A percentile compares a stretch with the other conserved stretches of the same genome.
Conservation (phyloP, 495 filamentous ascomycete species). For the Podospora comata region DNA sequence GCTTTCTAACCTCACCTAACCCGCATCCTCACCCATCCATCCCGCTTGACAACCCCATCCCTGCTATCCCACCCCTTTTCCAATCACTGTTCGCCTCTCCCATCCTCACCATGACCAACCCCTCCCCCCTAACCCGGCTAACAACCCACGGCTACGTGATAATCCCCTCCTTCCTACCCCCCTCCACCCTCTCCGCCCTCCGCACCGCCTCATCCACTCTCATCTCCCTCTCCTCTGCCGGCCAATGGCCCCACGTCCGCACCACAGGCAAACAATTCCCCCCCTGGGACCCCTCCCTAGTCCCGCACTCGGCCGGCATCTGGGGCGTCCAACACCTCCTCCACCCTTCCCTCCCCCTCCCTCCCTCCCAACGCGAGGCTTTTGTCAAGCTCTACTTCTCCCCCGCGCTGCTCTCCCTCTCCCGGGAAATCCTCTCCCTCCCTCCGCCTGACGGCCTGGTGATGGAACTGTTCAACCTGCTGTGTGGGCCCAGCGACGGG, state of each 20-base stretch:
- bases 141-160: conserved; percentile 36
- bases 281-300: conserved; percentile 58
- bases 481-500: conserved; percentile 55
- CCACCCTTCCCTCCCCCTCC: conserved; percentile 56
- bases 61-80: not conserved
- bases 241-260: conserved; percentile 73
- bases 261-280: conserved; percentile 85
- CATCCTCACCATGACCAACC: not conserved
- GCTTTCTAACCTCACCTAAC: not conserved
- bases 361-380: conserved; percentile 39
- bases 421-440: conserved; percentile 4
- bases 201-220: conserved; percentile 52
- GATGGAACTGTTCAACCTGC: conserved; percentile 78
- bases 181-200: conserved; percentile 40
- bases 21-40: not conserved
- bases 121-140: conserved; percentile 25
- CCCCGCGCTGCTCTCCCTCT: conserved; percentile 44
- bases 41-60: not conserved
- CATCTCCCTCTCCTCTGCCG: conserved; percentile 55
- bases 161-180: conserved; percentile 36
- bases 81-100: not conserved
- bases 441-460: conserved; percentile 43
- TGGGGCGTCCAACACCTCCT: conserved; percentile 86
- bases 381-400: conserved; percentile 69
- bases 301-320: conserved; percentile 51